phyloP scores from a whole-genome alignment of 495 filamentous ascomycete species.

The Tuber magnatum region DNA sequence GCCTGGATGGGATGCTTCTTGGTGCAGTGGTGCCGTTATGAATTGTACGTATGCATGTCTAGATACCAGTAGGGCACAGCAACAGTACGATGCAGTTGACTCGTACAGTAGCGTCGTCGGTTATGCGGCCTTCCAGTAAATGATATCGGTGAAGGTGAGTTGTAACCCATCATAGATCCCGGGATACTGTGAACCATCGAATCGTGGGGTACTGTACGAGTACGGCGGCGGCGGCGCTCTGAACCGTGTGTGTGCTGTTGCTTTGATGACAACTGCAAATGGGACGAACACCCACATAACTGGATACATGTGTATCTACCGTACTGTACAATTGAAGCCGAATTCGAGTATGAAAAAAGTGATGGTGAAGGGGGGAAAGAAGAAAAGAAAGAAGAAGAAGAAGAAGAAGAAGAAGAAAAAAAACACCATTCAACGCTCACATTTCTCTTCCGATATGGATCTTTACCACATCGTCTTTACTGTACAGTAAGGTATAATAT shows the following conservation, averaged over 20 bases:
- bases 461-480: not conserved
- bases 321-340: no score
- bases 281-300: not conserved
- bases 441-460: not conserved
- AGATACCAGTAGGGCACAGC: no score
- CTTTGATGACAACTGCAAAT: not conserved
- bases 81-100: no score
- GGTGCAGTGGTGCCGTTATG: no score
- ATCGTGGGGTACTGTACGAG: not conserved
- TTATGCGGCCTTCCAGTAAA: not conserved
- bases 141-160: not conserved
- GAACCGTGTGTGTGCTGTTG: not conserved
- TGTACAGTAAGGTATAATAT: no score
- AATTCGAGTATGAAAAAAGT: no score
- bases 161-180: not conserved
- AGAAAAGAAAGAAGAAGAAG: no score
- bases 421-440: not conserved
- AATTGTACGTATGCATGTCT: no score
- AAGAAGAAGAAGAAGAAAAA: not conserved
- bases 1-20: no score
- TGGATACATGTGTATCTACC: conserved; percentile 1
- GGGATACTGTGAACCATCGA: not conserved
- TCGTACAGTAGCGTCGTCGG: not conserved
- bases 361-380: no score
- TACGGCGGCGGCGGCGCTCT: not conserved